Percentiles rank a stretch among this genome's conserved stretches.
phyloP scores from a whole-genome alignment of 768 basidiomycete species.

The Suillus hirtellus region DNA sequence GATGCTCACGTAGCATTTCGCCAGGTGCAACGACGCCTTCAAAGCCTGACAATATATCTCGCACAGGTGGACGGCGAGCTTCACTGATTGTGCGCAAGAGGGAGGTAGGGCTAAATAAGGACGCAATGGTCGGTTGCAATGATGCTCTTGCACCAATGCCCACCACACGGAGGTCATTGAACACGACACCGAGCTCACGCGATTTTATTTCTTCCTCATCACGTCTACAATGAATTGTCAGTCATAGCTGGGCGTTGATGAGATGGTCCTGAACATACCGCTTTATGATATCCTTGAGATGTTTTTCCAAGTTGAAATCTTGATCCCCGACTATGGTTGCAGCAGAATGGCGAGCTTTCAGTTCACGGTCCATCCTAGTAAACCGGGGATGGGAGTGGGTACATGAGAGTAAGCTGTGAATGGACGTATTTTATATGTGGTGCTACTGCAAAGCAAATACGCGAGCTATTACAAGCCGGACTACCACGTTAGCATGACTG shows the following conservation, averaged over 20 bases:
- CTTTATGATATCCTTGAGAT: conserved; percentile 19
- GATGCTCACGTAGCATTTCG: conserved; percentile 70
- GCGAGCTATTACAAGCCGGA: background rate
- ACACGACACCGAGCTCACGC: conserved; percentile 51
- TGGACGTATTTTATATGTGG: background rate
- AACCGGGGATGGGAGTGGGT: too few species aligned
- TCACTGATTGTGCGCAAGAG: conserved; percentile 40
- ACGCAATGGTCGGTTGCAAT: conserved; percentile 53
- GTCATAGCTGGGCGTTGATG: background rate
- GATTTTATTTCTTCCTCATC: conserved; percentile 32
- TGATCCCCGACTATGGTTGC: background rate
- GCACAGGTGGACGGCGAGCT: conserved; percentile 59
- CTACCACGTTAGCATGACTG: background rate
- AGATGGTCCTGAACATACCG: conserved; percentile 13
- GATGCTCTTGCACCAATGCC: conserved; percentile 46
- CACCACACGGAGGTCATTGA: conserved; percentile 51
- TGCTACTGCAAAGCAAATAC: too few species aligned
- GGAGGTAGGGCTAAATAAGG: conserved; percentile 47
- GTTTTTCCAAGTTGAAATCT: conserved; percentile 14
- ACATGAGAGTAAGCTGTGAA: background rate
- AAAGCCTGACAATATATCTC: conserved; percentile 62
- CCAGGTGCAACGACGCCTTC: conserved; percentile 67
- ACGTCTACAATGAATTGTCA: conserved; percentile 24
- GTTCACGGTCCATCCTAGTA: background rate
- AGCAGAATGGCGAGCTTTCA: background rate